Evolutionary conservation across 2,329 filamentous ascomycete species (phyloP), one percentile per base, ranked within the genome.

Genomic region (Pseudogymnoascus sp.): DNA sequence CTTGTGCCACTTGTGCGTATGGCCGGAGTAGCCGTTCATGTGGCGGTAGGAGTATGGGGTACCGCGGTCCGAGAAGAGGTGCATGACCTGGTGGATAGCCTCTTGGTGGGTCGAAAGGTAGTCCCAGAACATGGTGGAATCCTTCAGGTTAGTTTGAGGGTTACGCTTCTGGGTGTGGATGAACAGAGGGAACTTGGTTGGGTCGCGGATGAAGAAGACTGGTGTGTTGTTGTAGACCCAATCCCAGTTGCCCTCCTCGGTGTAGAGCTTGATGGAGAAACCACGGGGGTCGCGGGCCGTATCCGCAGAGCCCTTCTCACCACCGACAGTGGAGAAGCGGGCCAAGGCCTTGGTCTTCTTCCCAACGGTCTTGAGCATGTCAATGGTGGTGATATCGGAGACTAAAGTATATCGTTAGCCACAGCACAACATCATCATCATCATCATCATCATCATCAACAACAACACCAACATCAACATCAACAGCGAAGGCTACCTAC

Each of bases 81-180:
- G 78, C 84, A 89, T 87, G 63, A 88, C 74, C 70, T 85, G 81
- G 72, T 89, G 86, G 28, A 83, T 76, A 6, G 81, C 76, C 73
- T 89, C 87, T 25, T 84, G 86, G 68, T 87, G 81, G 18, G 79
- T 83, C 37, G 79, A 81, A 36, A 81, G 82, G 66, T 38, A 60
- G 64, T 76, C 74, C 69, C 70, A 75, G 67, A 75, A 81, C 73
- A 74, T 71, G 23, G 69, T 71, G 12, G 87, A 84, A 74, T 89
- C 84, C 53, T 84, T 86, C 62, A 90, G 76, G 73, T 91, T 87
- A 36, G 86, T 90, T 67, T 85, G 81, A 1, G 89, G 89, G 74
- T 91, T 82, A 59, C 88, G 82, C 80, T 91, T 91, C 75, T 92
- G 89, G 3, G 88, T 89, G 77, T 90, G 88, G 66, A 90, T 90